These are phyloP conservation scores for Alternaria alternata DNA, from an alignment of 2,329 filamentous ascomycete species.

Conservation along the genomic window DNA sequence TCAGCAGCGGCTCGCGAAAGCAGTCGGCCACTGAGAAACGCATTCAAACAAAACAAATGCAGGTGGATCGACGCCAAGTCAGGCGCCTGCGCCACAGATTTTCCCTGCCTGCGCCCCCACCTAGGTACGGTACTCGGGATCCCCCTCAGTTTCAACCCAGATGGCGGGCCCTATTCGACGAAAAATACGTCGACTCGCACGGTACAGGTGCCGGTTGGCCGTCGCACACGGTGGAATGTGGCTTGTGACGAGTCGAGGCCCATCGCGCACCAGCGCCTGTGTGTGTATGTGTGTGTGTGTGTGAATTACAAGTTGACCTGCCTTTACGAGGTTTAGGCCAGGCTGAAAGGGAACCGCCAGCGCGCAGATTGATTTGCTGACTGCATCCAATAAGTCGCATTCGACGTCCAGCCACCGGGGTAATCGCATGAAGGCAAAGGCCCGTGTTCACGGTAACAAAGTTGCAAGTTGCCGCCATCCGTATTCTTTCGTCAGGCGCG, in stretches of 20 bases:
- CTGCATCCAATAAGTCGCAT: slow-evolving; percentile 6
- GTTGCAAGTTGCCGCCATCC: background rate
- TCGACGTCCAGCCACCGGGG: background rate
- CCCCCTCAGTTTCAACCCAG: background rate
- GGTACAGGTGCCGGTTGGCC: background rate
- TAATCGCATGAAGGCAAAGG: slow-evolving; percentile 1
- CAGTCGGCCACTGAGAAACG: background rate
- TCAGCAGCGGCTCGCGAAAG: background rate
- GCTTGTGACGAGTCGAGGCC: background rate
- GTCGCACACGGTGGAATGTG: background rate
- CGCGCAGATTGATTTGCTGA: slow-evolving; percentile 14
- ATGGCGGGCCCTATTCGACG: background rate
- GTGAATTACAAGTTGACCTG: slow-evolving; percentile 7
- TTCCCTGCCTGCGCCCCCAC: background rate
- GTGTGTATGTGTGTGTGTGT: slow-evolving; percentile 1
- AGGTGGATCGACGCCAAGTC: background rate
- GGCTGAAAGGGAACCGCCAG: background rate
- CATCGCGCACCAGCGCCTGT: background rate
- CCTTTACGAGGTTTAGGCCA: slow-evolving; percentile 3
- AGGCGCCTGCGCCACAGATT: background rate
- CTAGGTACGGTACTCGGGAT: background rate
- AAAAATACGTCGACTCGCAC: background rate
- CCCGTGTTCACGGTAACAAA: background rate
- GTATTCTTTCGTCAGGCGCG: slow-evolving; percentile 7
- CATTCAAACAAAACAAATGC: background rate